A percentile compares a stretch with the other conserved stretches of the same genome.
phyloP scores from a whole-genome alignment of 495 filamentous ascomycete species.

The Parachaetomium inaequale region DNA sequence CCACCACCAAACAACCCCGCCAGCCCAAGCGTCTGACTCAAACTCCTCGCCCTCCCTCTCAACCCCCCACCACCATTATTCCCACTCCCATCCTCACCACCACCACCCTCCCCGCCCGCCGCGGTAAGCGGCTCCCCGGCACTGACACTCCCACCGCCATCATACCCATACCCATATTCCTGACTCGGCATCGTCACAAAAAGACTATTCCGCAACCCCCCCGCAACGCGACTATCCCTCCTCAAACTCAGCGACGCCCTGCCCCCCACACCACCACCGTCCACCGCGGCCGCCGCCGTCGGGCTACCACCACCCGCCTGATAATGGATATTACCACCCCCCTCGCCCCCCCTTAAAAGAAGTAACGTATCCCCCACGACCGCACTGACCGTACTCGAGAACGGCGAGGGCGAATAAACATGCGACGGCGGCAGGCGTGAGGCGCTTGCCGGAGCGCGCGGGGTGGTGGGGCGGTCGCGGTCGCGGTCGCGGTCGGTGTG shows the following conservation, averaged over 20 bases:
- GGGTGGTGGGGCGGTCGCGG: conserved; percentile 22
- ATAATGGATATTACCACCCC: not conserved
- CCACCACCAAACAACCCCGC: conserved; percentile 41
- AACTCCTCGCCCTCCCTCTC: conserved; percentile 44
- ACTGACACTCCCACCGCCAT: no score
- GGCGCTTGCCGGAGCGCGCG: conserved; percentile 31
- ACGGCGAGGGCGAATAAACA: conserved; percentile 47
- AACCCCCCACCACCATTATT: conserved; percentile 11
- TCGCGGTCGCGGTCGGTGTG: not conserved
- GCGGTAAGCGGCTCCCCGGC: no score
- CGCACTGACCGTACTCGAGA: conserved; percentile 46
- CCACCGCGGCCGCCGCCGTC: no score
- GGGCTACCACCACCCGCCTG: no score
- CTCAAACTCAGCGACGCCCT: no score
- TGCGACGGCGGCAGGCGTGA: conserved; percentile 24
- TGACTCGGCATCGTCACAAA: no score
- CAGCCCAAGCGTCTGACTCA: conserved; percentile 49
- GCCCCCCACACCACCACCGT: no score
- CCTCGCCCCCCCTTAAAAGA: not conserved
- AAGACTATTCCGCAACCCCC: no score
- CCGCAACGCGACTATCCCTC: no score
- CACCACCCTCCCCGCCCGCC: conserved; percentile 2
- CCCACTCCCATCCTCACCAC: not conserved
- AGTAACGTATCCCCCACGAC: conserved; percentile 45
- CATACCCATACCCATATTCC: not conserved